Base-by-base conservation (phyloP, 1,139 yeast species). In the Scheffersomyces cryptocercus region DNA sequence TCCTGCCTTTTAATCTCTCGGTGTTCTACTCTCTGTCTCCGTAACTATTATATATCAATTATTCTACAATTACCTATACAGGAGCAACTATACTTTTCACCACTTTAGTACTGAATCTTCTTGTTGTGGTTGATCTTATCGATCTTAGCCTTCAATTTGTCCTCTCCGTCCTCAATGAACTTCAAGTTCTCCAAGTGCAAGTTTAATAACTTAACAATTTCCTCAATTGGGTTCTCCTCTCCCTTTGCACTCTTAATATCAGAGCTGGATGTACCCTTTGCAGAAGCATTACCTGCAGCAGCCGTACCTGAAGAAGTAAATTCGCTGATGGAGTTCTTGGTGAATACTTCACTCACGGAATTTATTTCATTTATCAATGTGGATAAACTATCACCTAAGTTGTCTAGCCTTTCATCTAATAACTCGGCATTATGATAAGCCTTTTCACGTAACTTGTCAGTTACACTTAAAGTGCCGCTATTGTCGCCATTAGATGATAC, bases 361-460 rank as follows among this genome's bases (percentile, higher is more conserved):
- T 95, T 93, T 51, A 93, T 87, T 63, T 93, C 98, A 37, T 79
- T 78, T 41, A 93, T 88, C 54, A 93, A 77, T 0, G 91, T 79
- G 5, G 86, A 68, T 54, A 93, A 77, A 58, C 88, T 88, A 36
- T 81, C 75, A 12, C 95, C 95, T 61, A 93, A 73, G 14, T 77
- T 70, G 53, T 87, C 95, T 50, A 93, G 71, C 61, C 87, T 87
- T 55, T 85, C 93, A 59, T 89, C 96, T 51, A 93, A 72, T 42
- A 83, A 73, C 59, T 91, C 96, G 0, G 99, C 98, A 35, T 90
- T 79, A 52, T 82, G 84, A 62, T 91, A 93, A 0, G 97, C 96
- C 58, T 86, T 87, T 59, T 87, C 95, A 56, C 99, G 83, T 58
- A 90, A 88, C 63, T 87, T 89, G 61, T 93, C 99, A 35, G 79